Evolutionary conservation across 2,329 filamentous ascomycete genomes (phyloP).

Genomic region (Cladophialophora carrionii): DNA sequence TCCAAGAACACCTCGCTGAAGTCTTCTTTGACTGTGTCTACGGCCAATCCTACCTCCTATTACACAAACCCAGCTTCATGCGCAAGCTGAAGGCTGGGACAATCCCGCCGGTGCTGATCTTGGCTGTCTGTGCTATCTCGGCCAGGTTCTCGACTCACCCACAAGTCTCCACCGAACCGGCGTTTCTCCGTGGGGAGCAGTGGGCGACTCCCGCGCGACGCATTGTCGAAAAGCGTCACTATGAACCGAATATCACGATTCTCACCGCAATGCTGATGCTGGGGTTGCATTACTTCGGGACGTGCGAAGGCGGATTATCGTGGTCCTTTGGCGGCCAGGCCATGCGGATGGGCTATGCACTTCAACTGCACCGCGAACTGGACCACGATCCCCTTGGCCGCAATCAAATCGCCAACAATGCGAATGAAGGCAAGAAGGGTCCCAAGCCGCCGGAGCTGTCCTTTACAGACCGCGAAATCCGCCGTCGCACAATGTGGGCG

Average conservation of each 20-base stretch:
- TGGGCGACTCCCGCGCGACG: slow-evolving; percentile 88
- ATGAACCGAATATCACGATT: slow-evolving; percentile 95
- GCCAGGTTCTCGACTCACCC: slow-evolving; percentile 92
- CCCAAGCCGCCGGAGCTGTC: slow-evolving; percentile 67
- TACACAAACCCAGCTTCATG: slow-evolving; percentile 98
- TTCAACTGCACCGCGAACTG: slow-evolving; percentile 90
- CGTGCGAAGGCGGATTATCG: slow-evolving; percentile 91
- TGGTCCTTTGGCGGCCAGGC: slow-evolving; percentile 96
- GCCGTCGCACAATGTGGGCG: slow-evolving; percentile 94
- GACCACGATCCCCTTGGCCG: slow-evolving; percentile 75
- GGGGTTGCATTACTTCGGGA: slow-evolving; percentile 93
- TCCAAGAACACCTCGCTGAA: slow-evolving; percentile 91
- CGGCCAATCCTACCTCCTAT: slow-evolving; percentile 88
- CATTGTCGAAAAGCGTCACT: slow-evolving; percentile 84
- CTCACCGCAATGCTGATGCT: slow-evolving; percentile 86
- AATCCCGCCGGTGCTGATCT: slow-evolving; percentile 83
- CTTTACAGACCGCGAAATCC: slow-evolving; percentile 90
- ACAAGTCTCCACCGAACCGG: slow-evolving; percentile 72
- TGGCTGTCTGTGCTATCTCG: slow-evolving; percentile 95
- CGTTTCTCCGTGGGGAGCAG: slow-evolving; percentile 84
- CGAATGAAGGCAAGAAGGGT: slow-evolving; percentile 28
- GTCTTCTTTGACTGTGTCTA: slow-evolving; percentile 96
- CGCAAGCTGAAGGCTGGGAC: slow-evolving; percentile 73
- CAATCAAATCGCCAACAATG: slow-evolving; percentile 48
- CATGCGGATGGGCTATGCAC: slow-evolving; percentile 92